A percentile compares a stretch with the other conserved stretches of the same genome.
Evolutionary conservation across 2,329 filamentous ascomycete species (phyloP).

Genomic region (Colletotrichum lentis): DNA sequence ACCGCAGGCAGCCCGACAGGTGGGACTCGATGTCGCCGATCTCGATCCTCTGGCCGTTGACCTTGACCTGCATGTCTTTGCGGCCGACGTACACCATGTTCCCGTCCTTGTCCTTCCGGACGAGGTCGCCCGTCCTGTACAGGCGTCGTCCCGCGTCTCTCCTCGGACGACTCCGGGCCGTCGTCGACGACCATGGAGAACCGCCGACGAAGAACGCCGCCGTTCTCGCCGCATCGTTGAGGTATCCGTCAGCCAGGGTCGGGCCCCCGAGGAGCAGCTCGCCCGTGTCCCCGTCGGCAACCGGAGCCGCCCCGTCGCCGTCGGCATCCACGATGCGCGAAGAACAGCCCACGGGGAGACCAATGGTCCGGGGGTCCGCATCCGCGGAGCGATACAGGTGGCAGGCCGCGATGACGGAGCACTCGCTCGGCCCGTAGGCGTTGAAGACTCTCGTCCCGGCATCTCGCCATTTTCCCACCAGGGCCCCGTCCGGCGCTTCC

Average conservation of each 20-base stretch:
- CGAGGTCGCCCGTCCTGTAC: slow-evolving; percentile 57
- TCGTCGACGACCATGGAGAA: slow-evolving; percentile 46
- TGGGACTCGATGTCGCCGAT: slow-evolving; percentile 40
- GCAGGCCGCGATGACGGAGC: slow-evolving; percentile 58
- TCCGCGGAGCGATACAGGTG: background rate
- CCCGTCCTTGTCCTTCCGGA: slow-evolving; percentile 29
- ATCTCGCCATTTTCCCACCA: slow-evolving; percentile 41
- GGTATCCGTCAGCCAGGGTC: slow-evolving; percentile 58
- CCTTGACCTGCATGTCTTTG: slow-evolving; percentile 41
- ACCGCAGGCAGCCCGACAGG: background rate
- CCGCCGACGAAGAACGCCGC: slow-evolving; percentile 54
- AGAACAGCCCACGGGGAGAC: slow-evolving; percentile 30
- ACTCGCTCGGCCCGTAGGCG: slow-evolving; percentile 44
- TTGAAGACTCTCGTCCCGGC: slow-evolving; percentile 40
- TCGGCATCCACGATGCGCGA: slow-evolving; percentile 47
- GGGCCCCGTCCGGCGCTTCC: slow-evolving; percentile 9
- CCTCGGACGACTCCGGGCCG: slow-evolving; percentile 33
- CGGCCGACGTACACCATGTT: slow-evolving; percentile 37
- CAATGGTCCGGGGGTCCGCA: slow-evolving; percentile 36
- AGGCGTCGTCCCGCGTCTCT: slow-evolving; percentile 44
- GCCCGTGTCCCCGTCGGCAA: slow-evolving; percentile 46
- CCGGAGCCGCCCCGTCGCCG: slow-evolving; percentile 43
- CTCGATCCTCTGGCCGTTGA: slow-evolving; percentile 41
- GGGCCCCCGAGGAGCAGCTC: slow-evolving; percentile 54
- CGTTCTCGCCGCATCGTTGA: slow-evolving; percentile 57